Percentiles rank a stretch among this genome's conserved stretches.
These are phyloP conservation scores for maize (Zea mays) DNA, from an alignment of 176 grass and related monocot genomes.

Conservation along the genomic window DNA sequence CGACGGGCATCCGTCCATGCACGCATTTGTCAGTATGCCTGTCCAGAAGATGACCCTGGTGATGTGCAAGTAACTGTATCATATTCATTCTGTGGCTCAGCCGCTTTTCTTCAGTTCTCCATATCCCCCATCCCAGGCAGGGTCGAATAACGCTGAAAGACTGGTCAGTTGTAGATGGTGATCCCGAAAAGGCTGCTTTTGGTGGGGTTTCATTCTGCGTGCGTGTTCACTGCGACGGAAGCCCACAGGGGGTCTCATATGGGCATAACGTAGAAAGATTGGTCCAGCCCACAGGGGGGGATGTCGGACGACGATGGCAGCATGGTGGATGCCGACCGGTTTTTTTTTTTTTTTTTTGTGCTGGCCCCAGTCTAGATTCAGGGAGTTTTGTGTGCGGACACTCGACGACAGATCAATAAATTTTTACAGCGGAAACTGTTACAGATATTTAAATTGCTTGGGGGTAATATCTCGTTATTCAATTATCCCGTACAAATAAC, in stretches of 20 bases:
- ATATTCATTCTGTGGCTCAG: neutral
- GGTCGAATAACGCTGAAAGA: too few species aligned
- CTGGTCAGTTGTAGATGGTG: neutral
- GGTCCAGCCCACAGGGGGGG: neutral
- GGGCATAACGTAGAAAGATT: neutral
- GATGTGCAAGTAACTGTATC: neutral
- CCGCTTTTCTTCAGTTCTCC: neutral
- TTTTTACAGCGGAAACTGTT: too few species aligned
- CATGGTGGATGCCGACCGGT: neutral
- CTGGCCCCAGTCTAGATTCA: neutral
- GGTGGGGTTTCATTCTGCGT: neutral
- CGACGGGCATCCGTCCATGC: slow-evolving; percentile 13
- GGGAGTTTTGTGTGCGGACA: neutral
- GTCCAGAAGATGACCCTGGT: slow-evolving; percentile 28
- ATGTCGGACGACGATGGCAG: neutral
- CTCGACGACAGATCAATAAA: too few species aligned
- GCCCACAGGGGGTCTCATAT: neutral
- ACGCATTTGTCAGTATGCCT: slow-evolving; percentile 15
- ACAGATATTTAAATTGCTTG: too few species aligned
- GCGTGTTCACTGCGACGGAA: too few species aligned
- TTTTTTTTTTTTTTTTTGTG: neutral
- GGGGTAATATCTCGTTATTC: too few species aligned
- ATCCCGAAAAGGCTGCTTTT: too few species aligned
- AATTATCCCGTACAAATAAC: too few species aligned
- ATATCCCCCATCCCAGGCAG: neutral